A percentile compares a stretch with the other conserved stretches of the same genome.
Conservation (phyloP, 345 rosid species). For the Salix udensis region DNA sequence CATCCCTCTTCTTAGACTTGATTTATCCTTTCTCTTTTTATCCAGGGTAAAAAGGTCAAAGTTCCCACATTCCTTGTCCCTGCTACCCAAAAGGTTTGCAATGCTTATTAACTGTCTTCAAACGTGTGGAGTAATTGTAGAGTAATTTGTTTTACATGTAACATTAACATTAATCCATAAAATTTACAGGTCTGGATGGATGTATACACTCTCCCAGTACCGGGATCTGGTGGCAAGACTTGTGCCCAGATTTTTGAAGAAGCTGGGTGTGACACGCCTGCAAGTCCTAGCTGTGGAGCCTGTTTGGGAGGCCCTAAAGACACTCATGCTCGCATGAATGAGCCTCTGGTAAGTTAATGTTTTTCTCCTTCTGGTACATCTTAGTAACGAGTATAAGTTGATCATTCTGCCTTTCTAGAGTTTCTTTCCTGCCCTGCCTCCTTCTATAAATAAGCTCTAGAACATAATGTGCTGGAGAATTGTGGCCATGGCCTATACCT, state of each 20-base stretch:
- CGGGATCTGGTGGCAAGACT: conserved; percentile 95
- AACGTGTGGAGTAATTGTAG: not conserved
- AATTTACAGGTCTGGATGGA: conserved; percentile 85
- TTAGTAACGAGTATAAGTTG: too few relatives aligned
- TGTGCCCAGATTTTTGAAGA: conserved; percentile 95
- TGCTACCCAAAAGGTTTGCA: conserved; percentile 80
- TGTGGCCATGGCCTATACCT: too few relatives aligned
- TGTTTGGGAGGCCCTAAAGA: conserved; percentile 97
- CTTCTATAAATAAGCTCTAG: not conserved
- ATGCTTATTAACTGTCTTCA: not conserved
- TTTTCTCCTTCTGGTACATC: not conserved
- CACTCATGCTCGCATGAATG: conserved; percentile 93
- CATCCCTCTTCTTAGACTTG: not conserved
- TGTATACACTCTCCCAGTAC: conserved; percentile 85
- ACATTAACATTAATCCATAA: not conserved
- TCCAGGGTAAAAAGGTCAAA: conserved; percentile 82
- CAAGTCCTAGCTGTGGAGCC: conserved; percentile 96
- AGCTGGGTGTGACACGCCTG: conserved; percentile 95
- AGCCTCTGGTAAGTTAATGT: conserved; percentile 59
- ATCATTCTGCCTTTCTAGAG: not conserved
- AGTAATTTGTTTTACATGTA: not conserved
- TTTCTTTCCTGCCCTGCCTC: not conserved
- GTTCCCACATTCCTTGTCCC: conserved; percentile 98
- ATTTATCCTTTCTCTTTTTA: not conserved
- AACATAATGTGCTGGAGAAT: not conserved